Evolutionary conservation across 2,329 filamentous ascomycete species (phyloP).

Genomic region (Camillea tinctor): DNA sequence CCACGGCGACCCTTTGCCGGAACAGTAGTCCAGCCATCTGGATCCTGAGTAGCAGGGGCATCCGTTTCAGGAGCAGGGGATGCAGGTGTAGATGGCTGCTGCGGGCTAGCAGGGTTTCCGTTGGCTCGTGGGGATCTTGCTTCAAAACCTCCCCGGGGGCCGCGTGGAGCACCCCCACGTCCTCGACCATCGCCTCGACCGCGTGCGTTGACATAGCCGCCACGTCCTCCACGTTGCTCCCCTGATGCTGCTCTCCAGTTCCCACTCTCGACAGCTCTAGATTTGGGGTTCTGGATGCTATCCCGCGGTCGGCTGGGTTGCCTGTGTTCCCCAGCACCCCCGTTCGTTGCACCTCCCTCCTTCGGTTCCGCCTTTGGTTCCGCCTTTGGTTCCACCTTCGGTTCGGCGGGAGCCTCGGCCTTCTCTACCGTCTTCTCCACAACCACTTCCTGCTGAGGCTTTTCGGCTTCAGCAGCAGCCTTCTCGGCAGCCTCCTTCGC

Average conservation of each 20-base stretch:
- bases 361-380: slow-evolving; percentile 30
- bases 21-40: slow-evolving; percentile 66
- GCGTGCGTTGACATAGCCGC: slow-evolving; percentile 33
- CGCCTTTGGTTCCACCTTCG: slow-evolving; percentile 35
- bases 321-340: slow-evolving; percentile 48
- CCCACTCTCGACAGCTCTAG: slow-evolving; percentile 56
- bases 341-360: slow-evolving; percentile 28
- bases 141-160: slow-evolving; percentile 45
- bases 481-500: slow-evolving; percentile 53
- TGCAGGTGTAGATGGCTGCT: slow-evolving; percentile 34
- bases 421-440: slow-evolving; percentile 27
- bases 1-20: slow-evolving; percentile 39
- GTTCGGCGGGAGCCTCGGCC: slow-evolving; percentile 33
- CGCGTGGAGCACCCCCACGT: slow-evolving; percentile 44
- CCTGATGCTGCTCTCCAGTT: slow-evolving; percentile 58
- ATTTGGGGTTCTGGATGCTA: slow-evolving; percentile 45
- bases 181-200: slow-evolving; percentile 36
- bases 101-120: slow-evolving; percentile 36
- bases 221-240: slow-evolving; percentile 40
- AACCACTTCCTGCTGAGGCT: slow-evolving; percentile 22
- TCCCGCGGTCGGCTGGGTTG: slow-evolving; percentile 43
- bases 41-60: slow-evolving; percentile 44
- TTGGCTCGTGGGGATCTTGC: slow-evolving; percentile 49
- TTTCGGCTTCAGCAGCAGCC: slow-evolving; percentile 32
- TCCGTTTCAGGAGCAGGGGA: slow-evolving; percentile 30